Evolutionary conservation across 1,284 basidiomycete genomes (phyloP).

Genomic region (Ceraceosorus bombacis): DNA sequence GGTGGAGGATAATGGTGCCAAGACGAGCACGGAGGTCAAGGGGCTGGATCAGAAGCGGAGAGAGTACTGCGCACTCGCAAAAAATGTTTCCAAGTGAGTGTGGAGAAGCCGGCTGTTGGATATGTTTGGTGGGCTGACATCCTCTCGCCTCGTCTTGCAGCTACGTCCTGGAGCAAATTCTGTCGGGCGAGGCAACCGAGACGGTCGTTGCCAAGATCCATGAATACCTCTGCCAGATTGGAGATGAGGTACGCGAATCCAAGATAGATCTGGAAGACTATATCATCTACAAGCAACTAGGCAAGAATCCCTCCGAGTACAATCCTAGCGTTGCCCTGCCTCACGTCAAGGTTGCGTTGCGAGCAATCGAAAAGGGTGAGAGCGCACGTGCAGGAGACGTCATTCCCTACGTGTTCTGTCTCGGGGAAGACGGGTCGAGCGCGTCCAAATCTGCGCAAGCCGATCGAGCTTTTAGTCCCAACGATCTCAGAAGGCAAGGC

Average conservation of each 20-base stretch:
- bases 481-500: conserved; percentile 66
- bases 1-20: conserved; percentile 50
- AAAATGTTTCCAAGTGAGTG: conserved; percentile 62
- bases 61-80: conserved; percentile 87
- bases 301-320: conserved; percentile 60
- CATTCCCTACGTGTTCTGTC: conserved; percentile 90
- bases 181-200: conserved; percentile 86
- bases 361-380: conserved; percentile 77
- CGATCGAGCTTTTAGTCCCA: conserved; percentile 84
- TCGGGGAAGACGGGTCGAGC: conserved; percentile 64
- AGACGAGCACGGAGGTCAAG: conserved; percentile 65
- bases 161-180: conserved; percentile 64
- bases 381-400: conserved; percentile 81
- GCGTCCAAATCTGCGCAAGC: conserved; percentile 71
- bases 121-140: too few species aligned
- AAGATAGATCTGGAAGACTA: conserved; percentile 81
- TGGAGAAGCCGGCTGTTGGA: too few species aligned
- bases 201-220: conserved; percentile 84
- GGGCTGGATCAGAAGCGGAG: conserved; percentile 98
- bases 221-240: conserved; percentile 72
- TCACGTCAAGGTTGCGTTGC: conserved; percentile 90
- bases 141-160: neutral
- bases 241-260: conserved; percentile 68
- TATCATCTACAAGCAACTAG: conserved; percentile 60
- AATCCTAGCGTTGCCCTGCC: conserved; percentile 73